Conservation (phyloP, 768 basidiomycete genomes). For the Tulasnella sp. region DNA sequence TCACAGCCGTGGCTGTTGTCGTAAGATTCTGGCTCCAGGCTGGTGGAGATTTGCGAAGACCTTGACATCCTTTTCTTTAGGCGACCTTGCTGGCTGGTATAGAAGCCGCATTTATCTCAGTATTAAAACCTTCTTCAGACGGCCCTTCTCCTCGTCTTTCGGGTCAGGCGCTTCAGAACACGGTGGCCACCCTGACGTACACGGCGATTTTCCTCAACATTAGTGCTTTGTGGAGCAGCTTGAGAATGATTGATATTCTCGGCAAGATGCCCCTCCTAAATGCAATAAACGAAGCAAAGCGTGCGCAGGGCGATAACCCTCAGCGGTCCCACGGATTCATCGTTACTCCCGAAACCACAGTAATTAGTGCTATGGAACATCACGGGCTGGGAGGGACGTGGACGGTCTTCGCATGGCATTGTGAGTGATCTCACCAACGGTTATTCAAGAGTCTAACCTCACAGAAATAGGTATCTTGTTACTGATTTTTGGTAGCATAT, state of each 20-base stretch:
- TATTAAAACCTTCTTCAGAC: not conserved
- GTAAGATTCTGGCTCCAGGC: not conserved
- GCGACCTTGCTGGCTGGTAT: not conserved
- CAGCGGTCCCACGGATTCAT: not conserved
- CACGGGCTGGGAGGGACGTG: not conserved
- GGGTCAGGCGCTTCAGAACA: not conserved
- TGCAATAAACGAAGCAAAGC: not conserved
- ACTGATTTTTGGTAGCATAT: no score
- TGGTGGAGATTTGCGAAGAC: not conserved
- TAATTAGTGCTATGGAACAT: not conserved
- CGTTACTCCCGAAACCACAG: not conserved
- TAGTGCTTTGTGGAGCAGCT: not conserved
- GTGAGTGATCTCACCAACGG: not conserved
- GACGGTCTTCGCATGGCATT: not conserved
- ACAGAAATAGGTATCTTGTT: no score
- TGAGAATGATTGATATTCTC: not conserved
- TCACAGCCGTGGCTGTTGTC: not conserved
- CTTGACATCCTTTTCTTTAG: not conserved
- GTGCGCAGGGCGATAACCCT: not conserved
- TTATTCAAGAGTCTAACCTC: not conserved
- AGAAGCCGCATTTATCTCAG: not conserved
- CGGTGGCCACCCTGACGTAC: not conserved
- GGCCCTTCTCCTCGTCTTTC: not conserved
- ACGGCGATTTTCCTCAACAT: not conserved
- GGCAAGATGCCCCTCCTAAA: not conserved